Evolutionary conservation across 2,329 filamentous ascomycete species (phyloP).

Genomic region (Pseudocercospora macadamiae): DNA sequence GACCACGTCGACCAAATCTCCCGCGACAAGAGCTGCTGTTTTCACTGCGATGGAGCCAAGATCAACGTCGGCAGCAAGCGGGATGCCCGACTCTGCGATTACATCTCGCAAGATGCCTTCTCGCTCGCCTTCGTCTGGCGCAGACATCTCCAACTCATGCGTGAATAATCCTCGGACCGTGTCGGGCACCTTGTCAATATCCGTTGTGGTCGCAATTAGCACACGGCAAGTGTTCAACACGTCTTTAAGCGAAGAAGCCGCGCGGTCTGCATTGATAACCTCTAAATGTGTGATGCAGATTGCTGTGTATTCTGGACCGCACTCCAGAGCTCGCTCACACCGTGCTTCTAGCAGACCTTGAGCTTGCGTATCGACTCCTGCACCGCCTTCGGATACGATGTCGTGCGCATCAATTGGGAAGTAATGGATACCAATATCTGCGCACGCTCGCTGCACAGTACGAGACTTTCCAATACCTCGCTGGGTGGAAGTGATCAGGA

Average conservation of each 20-base stretch:
- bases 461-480: constrained; percentile 91
- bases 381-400: constrained; percentile 86
- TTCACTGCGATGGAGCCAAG: constrained; percentile 85
- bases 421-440: constrained; percentile 86
- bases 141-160: constrained; percentile 90
- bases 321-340: constrained; percentile 85
- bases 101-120: constrained; percentile 83
- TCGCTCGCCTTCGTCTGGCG: constrained; percentile 88
- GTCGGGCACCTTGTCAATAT: constrained; percentile 91
- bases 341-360: constrained; percentile 87
- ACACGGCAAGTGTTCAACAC: constrained; percentile 79
- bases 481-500: constrained; percentile 88
- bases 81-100: constrained; percentile 73
- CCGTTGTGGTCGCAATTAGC: constrained; percentile 89
- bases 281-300: constrained; percentile 90
- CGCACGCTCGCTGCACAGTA: constrained; percentile 73
- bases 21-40: constrained; percentile 92
- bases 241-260: constrained; percentile 81
- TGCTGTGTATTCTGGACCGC: constrained; percentile 79
- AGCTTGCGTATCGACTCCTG: constrained; percentile 89
- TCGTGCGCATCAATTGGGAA: constrained; percentile 92
- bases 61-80: constrained; percentile 81
- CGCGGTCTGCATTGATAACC: constrained; percentile 85
- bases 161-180: constrained; percentile 89
- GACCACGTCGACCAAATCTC: constrained; percentile 87